These are phyloP conservation scores for Cryphonectria parasitica DNA, from an alignment of 2,329 filamentous ascomycete genomes.

Conservation along the genomic window DNA sequence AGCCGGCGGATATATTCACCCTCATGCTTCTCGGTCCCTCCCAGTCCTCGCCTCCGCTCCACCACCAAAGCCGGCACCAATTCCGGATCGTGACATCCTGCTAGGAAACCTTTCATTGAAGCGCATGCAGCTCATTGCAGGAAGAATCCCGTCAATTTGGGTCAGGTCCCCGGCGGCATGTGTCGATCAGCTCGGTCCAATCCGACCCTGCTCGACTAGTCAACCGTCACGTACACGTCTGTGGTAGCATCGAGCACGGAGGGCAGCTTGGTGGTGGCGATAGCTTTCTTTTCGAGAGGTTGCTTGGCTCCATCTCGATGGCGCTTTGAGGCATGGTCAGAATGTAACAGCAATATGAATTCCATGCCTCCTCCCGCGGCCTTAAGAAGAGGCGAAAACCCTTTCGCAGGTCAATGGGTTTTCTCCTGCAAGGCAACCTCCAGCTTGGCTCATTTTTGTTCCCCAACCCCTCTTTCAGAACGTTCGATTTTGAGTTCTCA, in stretches of 20 bases:
- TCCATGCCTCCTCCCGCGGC: not conserved
- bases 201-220: not conserved
- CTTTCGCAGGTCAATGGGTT: not conserved
- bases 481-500: not conserved
- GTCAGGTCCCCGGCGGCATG: not conserved
- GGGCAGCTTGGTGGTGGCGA: not conserved
- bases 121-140: constrained; percentile 21
- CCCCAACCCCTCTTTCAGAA: not conserved
- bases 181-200: constrained; percentile 7
- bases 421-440: not conserved
- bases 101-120: not conserved
- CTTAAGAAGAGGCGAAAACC: not conserved
- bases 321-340: not conserved
- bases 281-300: not conserved
- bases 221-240: not conserved
- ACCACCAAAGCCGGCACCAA: not conserved
- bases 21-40: not conserved
- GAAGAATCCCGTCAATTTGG: not conserved
- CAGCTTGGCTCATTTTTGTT: not conserved
- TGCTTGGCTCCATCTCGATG: not conserved
- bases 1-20: not conserved
- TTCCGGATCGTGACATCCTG: not conserved
- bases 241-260: constrained; percentile 5
- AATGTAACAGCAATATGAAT: not conserved
- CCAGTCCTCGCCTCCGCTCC: not conserved